Evolutionary conservation across 2,329 filamentous ascomycete genomes (phyloP), one percentile per base, ranked within the genome.

Genomic region (Colletotrichum sp.): DNA sequence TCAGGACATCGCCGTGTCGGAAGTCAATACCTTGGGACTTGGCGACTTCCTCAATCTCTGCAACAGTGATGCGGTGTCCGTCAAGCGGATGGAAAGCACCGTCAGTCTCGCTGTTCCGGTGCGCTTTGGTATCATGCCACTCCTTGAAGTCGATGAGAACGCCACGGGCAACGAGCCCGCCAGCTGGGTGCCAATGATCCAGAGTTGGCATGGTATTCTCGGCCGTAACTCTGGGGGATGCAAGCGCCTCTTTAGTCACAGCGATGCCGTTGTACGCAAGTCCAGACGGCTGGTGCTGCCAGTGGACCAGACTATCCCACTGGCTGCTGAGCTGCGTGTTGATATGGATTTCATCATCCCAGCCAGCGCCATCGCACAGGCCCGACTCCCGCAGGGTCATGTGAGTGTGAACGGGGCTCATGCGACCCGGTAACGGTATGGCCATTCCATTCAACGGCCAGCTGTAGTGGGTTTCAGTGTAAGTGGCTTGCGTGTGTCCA

Each of bases 1-100:
- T 86, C 12, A 95, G 86, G 71, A 95, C 90, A 77, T 95, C 93
- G 6, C 93, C 93, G 4, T 90, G 89, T 0, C 87, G 88, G 79
- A 95, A 92, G 76, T 93, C 90, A 30, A 94, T 85, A 1, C 90
- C 90, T 78, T 94, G 91, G 44, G 89, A 85, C 39, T 85, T 85
- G 0, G 92, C 93, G 39, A 91, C 91, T 12, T 88, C 87, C 71
- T 90, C 89, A 0, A 95, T 86, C 1, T 92, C 88, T 1, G 86
- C 80, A 3, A 89, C 83, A 0, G 87, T 88, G 80, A 93, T 92
- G 28, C 87, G 85, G 78, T 92, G 85, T 0, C 86, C 84, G 5
- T 87, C 87, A 65, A 91, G 87, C 1, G 91, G 87, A 44, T 44
- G 36, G 8, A 44, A 44, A 10, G 16, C 8, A 10, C 8, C 36